These are phyloP conservation scores for Neonectria sp. DNA, from an alignment of 2,329 filamentous ascomycete genomes.

Conservation along the genomic window DNA sequence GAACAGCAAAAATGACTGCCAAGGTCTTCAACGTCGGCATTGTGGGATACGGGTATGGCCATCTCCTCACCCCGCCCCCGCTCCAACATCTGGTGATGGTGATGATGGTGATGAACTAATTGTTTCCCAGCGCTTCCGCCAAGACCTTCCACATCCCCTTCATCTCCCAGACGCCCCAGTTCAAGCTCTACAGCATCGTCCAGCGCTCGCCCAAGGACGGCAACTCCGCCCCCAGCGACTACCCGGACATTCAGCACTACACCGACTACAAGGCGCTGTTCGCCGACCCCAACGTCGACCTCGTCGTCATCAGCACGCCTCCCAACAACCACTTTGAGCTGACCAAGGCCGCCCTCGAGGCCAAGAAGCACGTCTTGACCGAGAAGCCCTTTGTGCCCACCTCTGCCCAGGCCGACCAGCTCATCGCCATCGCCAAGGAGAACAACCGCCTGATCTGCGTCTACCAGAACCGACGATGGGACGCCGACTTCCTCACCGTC, in stretches of 20 bases:
- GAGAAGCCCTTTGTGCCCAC: slow-evolving; percentile 89
- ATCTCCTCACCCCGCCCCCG: slow-evolving; percentile 1
- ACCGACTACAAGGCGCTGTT: slow-evolving; percentile 74
- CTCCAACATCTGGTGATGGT: not conserved
- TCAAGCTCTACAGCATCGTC: slow-evolving; percentile 82
- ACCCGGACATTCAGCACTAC: slow-evolving; percentile 76
- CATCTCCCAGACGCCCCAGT: slow-evolving; percentile 73
- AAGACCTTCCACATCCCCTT: slow-evolving; percentile 91
- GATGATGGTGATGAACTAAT: slow-evolving; percentile 34
- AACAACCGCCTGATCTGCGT: slow-evolving; percentile 71
- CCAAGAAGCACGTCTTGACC: slow-evolving; percentile 83
- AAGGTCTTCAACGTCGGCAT: slow-evolving; percentile 66
- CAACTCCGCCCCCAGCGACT: slow-evolving; percentile 78
- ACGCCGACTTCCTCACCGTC: slow-evolving; percentile 82
- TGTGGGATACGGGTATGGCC: slow-evolving; percentile 65
- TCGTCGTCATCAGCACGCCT: slow-evolving; percentile 80
- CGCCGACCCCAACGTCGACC: slow-evolving; percentile 75
- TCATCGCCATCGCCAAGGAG: slow-evolving; percentile 69
- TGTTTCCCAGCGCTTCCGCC: slow-evolving; percentile 67
- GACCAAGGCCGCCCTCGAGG: slow-evolving; percentile 74
- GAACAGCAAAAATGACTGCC: slow-evolving; percentile 47
- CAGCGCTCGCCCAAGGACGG: slow-evolving; percentile 77
- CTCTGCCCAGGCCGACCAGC: slow-evolving; percentile 74
- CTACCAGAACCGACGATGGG: slow-evolving; percentile 86
- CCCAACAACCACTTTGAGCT: slow-evolving; percentile 80